A percentile compares a stretch with the other conserved stretches of the same genome.
phyloP scores from a whole-genome alignment of 306 rosid species.

The Citrullus colocynthis region DNA sequence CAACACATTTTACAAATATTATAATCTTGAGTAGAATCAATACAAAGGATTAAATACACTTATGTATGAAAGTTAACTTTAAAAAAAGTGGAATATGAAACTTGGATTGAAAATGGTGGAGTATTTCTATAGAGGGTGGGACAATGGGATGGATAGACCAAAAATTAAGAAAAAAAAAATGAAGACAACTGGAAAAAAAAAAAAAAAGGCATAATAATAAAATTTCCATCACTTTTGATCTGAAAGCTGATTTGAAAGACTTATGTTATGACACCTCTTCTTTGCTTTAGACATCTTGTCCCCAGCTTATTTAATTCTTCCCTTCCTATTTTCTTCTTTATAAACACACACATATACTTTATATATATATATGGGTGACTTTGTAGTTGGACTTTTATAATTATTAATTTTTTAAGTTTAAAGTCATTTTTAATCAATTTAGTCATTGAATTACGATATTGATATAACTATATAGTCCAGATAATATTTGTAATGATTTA shows the following conservation, averaged over 20 bases:
- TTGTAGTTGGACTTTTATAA: no score
- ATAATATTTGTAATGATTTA: no score
- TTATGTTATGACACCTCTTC: neutral
- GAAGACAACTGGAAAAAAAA: slow-evolving; percentile 4
- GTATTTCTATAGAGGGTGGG: neutral
- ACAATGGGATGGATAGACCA: neutral
- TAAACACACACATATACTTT: neutral
- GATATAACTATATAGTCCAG: no score
- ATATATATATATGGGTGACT: no score
- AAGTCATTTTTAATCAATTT: no score
- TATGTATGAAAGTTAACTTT: no score
- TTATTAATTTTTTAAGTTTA: no score
- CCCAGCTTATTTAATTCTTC: slow-evolving; percentile 1
- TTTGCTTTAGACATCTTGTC: slow-evolving; percentile 4
- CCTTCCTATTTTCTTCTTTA: neutral
- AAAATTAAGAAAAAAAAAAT: no score
- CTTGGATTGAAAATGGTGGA: neutral
- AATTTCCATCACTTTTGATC: slow-evolving; percentile 7
- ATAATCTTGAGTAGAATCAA: no score
- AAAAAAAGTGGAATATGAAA: neutral
- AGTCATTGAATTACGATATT: no score
- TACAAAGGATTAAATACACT: no score
- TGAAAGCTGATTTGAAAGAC: slow-evolving; percentile 5
- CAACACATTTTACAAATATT: no score
- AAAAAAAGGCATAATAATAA: neutral